These are phyloP conservation scores for Pulveroboletus sp. DNA, from an alignment of 768 basidiomycete species.

Conservation along the genomic window DNA sequence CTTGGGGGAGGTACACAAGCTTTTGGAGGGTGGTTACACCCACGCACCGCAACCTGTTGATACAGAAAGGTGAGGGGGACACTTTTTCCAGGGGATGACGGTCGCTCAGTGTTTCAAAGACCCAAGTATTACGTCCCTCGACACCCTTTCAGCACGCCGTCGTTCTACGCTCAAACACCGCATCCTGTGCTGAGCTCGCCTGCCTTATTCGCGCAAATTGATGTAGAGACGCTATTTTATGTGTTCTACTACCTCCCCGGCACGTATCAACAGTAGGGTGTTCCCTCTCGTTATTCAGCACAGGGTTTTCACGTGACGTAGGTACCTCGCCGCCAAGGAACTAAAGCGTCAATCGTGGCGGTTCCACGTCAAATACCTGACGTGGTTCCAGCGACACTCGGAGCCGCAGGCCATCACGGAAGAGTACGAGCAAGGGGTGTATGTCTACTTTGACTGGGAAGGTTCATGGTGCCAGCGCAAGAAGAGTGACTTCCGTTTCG, in stretches of 20 bases:
- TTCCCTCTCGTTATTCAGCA: background rate
- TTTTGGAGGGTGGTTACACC: conserved; percentile 87
- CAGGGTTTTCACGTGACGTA: conserved; percentile 27
- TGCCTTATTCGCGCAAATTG: conserved; percentile 82
- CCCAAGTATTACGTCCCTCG: conserved; percentile 96
- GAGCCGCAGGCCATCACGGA: conserved; percentile 99
- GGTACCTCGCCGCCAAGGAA: conserved; percentile 94
- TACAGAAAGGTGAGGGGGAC: conserved; percentile 84
- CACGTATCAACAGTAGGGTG: conserved; percentile 86
- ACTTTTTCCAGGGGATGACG: background rate
- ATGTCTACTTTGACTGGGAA: conserved; percentile 99
- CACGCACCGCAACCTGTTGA: conserved; percentile 90
- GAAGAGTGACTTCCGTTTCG: conserved; percentile 96
- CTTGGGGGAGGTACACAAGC: conserved; percentile 84
- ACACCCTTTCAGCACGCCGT: conserved; percentile 86
- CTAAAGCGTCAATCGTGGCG: conserved; percentile 97
- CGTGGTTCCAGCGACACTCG: conserved; percentile 98
- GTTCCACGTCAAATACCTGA: conserved; percentile 98
- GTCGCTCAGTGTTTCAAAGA: conserved; percentile 40
- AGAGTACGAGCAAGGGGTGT: conserved; percentile 98
- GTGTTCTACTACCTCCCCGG: conserved; percentile 98
- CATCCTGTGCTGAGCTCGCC: conserved; percentile 77
- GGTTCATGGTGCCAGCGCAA: conserved; percentile 98
- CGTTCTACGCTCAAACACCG: conserved; percentile 91
- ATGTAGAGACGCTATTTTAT: conserved; percentile 96